A percentile compares a stretch with the other conserved stretches of the same genome.
phyloP scores from a whole-genome alignment of 2,329 filamentous ascomycete species.

The Calonectria pseudoreteaudii region DNA sequence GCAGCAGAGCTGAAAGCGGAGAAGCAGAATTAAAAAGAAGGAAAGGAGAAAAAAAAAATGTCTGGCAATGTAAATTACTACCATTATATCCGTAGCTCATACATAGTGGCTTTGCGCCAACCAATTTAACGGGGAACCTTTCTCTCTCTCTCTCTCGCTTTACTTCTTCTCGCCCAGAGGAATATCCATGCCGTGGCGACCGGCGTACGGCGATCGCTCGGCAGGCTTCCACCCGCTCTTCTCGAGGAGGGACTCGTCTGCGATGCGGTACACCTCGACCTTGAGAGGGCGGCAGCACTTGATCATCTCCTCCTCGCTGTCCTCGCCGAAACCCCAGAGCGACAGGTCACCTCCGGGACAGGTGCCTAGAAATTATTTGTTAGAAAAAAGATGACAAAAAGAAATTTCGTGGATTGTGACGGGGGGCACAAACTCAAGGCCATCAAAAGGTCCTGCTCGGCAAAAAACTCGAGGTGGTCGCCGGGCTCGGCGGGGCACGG shows the following conservation, averaged over 20 bases:
- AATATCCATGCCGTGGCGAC: constrained; percentile 38
- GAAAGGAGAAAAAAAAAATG: neutral
- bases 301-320: constrained; percentile 75
- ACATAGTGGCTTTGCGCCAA: neutral
- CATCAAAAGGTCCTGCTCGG: constrained; percentile 80
- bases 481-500: constrained; percentile 66
- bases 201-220: constrained; percentile 67
- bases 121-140: neutral
- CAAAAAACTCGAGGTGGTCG: constrained; percentile 81
- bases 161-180: constrained; percentile 38
- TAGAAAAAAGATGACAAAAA: too few species aligned
- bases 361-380: constrained; percentile 57
- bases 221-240: constrained; percentile 72
- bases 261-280: constrained; percentile 77
- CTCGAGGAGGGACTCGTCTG: constrained; percentile 63
- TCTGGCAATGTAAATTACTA: constrained; percentile 11
- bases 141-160: too few species aligned
- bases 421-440: constrained; percentile 58
- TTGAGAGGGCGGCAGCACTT: constrained; percentile 79
- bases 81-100: neutral
- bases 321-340: constrained; percentile 82
- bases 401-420: accelerated
- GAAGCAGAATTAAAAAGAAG: constrained; percentile 34
- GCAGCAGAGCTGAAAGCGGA: constrained; percentile 37
- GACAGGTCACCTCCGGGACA: constrained; percentile 87